phyloP scores from a whole-genome alignment of 1,284 basidiomycete species.

The Puccinia polysora region DNA sequence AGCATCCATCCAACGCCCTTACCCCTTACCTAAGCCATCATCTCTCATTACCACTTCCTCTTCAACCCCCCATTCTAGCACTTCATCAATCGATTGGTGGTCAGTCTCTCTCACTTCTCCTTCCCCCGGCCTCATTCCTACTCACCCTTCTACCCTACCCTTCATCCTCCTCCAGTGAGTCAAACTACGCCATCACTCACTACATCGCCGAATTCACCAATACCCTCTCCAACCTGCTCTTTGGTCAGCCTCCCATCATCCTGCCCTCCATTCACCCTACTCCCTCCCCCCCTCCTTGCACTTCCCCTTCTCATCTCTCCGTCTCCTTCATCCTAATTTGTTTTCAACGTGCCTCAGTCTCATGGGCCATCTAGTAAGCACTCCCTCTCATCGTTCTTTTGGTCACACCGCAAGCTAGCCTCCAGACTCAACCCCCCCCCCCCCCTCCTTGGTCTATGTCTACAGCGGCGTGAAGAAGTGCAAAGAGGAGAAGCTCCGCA shows the following conservation, averaged over 20 bases:
- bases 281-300: too few relatives aligned
- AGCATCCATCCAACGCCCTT: too few relatives aligned
- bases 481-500: slow-evolving; percentile 24
- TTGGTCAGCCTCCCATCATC: too few relatives aligned
- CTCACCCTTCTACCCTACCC: background rate
- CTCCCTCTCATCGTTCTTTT: background rate
- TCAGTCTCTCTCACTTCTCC: background rate
- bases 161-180: slow-evolving; percentile 14
- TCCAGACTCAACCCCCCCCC: background rate
- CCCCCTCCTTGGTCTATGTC: background rate
- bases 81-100: slow-evolving; percentile 43
- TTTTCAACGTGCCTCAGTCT: background rate
- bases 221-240: slow-evolving; percentile 56
- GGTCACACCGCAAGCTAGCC: background rate
- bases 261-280: too few relatives aligned
- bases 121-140: background rate
- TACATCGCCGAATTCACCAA: slow-evolving; percentile 55
- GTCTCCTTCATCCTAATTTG: slow-evolving; percentile 46
- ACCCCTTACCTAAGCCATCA: too few relatives aligned
- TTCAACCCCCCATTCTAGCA: background rate
- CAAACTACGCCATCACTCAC: slow-evolving; percentile 48
- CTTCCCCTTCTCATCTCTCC: slow-evolving; percentile 51
- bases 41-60: background rate
- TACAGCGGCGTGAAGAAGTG: slow-evolving; percentile 33
- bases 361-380: slow-evolving; percentile 4